Conservation (phyloP, 2,329 filamentous ascomycete genomes). For the Fusarium lyarnte region DNA sequence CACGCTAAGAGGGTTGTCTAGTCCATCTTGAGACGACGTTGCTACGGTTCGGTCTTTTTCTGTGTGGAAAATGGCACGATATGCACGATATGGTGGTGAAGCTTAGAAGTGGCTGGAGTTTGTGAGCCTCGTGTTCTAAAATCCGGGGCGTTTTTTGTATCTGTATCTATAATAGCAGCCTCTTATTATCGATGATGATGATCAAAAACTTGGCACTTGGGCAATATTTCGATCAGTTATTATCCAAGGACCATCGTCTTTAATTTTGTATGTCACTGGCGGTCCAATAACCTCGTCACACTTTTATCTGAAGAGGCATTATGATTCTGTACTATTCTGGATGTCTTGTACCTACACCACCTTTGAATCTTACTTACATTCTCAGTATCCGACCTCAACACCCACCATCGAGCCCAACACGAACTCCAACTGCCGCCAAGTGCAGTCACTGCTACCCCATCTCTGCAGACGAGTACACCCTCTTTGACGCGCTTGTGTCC, state of each 20-base stretch:
- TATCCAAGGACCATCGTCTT: conserved; percentile 14
- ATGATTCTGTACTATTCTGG: neutral
- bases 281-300: neutral
- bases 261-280: conserved; percentile 1
- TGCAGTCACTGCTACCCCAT: conserved; percentile 12
- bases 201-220: conserved; percentile 19
- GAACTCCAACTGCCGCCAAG: conserved; percentile 33
- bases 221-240: conserved; percentile 18
- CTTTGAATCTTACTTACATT: neutral
- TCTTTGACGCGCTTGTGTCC: conserved; percentile 4
- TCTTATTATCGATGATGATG: neutral
- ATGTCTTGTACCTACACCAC: neutral
- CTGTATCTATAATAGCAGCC: conserved; percentile 1
- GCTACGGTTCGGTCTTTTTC: conserved; percentile 1
- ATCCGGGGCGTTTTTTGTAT: conserved; percentile 8
- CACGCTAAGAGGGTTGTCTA: conserved; percentile 13
- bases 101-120: neutral
- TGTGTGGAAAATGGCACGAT: conserved; percentile 25
- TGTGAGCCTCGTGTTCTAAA: neutral
- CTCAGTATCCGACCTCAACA: conserved; percentile 20
- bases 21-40: conserved; percentile 12
- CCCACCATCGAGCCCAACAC: conserved; percentile 30
- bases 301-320: neutral
- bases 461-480: conserved; percentile 20
- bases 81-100: conserved; percentile 5